Conservation (phyloP, 805 yeast species). For the Kluyveromyces aestuarii region DNA sequence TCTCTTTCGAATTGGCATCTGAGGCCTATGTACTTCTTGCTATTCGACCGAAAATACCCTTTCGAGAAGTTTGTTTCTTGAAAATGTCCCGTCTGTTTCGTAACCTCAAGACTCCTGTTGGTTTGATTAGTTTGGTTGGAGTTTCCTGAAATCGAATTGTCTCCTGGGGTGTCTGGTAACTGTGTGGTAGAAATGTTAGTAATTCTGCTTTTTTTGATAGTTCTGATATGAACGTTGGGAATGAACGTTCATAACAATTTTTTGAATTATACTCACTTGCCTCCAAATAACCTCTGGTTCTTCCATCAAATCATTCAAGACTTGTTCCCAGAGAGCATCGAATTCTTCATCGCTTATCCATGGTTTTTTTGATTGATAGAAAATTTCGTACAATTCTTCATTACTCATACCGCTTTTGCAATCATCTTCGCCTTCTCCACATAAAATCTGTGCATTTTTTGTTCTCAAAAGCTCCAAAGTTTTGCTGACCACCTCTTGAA, state of each 20-base stretch:
- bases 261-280: constrained; percentile 42
- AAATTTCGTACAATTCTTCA: constrained; percentile 43
- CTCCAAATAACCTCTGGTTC: constrained; percentile 71
- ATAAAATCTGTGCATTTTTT: constrained; percentile 53
- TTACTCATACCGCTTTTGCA: constrained; percentile 42
- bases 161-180: constrained; percentile 22
- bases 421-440: constrained; percentile 45
- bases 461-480: constrained; percentile 57
- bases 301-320: constrained; percentile 48
- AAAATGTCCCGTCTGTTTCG: constrained; percentile 31
- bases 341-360: constrained; percentile 48
- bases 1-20: constrained; percentile 49
- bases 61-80: constrained; percentile 19
- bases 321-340: constrained; percentile 64
- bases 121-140: constrained; percentile 30
- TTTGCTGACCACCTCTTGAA: constrained; percentile 55
- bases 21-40: constrained; percentile 52
- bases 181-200: constrained; percentile 19
- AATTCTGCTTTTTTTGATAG: not conserved
- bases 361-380: constrained; percentile 31
- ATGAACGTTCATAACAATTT: not conserved
- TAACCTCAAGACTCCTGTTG: constrained; percentile 27
- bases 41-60: constrained; percentile 64
- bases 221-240: not conserved
- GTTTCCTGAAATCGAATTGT: constrained; percentile 31